Evolutionary conservation across 306 rosid genomes (phyloP).

Genomic region (Phaseolus lunatus): DNA sequence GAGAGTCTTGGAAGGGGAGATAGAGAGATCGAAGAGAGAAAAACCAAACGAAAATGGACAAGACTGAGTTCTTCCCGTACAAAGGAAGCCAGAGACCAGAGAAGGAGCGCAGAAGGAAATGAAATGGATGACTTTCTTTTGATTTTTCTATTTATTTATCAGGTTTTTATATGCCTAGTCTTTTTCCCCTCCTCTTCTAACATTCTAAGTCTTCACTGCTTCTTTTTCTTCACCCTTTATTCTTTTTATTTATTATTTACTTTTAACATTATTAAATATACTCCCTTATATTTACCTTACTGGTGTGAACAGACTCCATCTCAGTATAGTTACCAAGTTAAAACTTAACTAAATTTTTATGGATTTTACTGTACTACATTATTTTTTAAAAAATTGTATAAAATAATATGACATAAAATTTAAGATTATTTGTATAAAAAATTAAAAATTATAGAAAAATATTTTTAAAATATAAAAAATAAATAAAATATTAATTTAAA

Average conservation of each 20-base stretch:
- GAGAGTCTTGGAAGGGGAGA: conserved; percentile 1
- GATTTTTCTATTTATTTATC: conserved; percentile 31
- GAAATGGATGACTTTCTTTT: conserved; percentile 55
- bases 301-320: too few relatives aligned
- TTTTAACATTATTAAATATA: too few relatives aligned
- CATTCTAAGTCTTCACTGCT: conserved; percentile 33
- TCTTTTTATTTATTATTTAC: neutral
- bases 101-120: conserved; percentile 6
- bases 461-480: too few relatives aligned
- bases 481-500: too few relatives aligned
- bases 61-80: conserved; percentile 53
- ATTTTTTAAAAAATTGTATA: too few relatives aligned
- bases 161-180: neutral
- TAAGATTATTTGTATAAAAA: too few relatives aligned
- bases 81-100: conserved; percentile 48
- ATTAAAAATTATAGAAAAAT: too few relatives aligned
- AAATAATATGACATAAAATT: too few relatives aligned
- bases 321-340: too few relatives aligned
- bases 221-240: neutral
- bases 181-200: conserved; percentile 40
- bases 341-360: too few relatives aligned
- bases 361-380: too few relatives aligned
- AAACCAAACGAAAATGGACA: conserved; percentile 41
- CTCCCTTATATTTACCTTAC: too few relatives aligned
- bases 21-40: conserved; percentile 50